Evolutionary conservation across 2,329 filamentous ascomycete genomes (phyloP), one percentile per base, ranked within the genome.

Genomic region (Xenosphaeropsis pyriputrescens): DNA sequence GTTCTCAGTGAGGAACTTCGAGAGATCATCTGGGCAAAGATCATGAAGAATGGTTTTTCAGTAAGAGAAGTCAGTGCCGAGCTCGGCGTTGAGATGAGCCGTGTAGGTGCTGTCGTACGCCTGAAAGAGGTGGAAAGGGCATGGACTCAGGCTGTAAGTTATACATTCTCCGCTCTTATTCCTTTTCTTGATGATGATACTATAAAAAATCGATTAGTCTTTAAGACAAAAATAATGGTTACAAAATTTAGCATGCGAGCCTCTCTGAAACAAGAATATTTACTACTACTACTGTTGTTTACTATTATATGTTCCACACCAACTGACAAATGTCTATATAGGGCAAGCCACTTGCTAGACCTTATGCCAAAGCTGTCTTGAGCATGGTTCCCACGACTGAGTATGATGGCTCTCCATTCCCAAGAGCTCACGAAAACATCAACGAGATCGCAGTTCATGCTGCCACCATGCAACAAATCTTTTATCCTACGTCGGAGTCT

Each of bases 151-250:
- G 62, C 79, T 64, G 79, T 84, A 72, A 63, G 76, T 45, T 34
- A 36, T 14, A 12, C 32, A 16, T 18, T 31, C 13, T 43, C 66
- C 36, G 41, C 39, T 34, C 34, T 32, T 16, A 43, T 39, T 30
- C 39, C 40, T 49, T 49, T 29, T 50, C 18, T 18, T 16, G 7
- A 56, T 80, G 77, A 82, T 82, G 78, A 84, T 71, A 67, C 63
- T 74, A 70, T 58, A 65, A 72, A 75, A 78, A 76, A 66, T 75
- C 89, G 89, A 95, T 96, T 94, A 95, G 89, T 96, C 89, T 94
- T 93, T 70, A 95, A 94, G 88, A 96, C 88, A 77, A 60, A 65
- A 58, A 76, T 68, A 26, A 78, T 91, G 85, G 84, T 95, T 89
- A 89, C 68, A 80, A 70, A 72, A 65, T 65, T 65, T 73, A 72